These are phyloP conservation scores for Petasospora fabianii DNA, from an alignment of 1,139 yeast genomes.

Conservation along the genomic window DNA sequence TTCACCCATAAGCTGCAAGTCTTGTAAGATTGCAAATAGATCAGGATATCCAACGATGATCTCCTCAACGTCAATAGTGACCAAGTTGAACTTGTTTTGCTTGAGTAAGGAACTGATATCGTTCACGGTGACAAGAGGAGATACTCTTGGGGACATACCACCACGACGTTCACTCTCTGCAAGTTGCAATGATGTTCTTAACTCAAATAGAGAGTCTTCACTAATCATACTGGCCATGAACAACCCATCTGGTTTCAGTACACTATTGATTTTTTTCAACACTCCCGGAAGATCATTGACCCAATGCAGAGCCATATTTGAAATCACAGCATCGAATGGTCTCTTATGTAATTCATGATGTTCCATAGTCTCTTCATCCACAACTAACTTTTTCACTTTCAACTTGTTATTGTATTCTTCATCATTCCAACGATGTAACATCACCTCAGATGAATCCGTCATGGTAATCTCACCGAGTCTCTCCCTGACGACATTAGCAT, in stretches of 20 bases:
- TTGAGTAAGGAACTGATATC: slow-evolving; percentile 74
- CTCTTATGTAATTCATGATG: slow-evolving; percentile 36
- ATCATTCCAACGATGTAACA: slow-evolving; percentile 43
- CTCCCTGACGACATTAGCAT: slow-evolving; percentile 45
- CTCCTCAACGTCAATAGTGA: slow-evolving; percentile 84
- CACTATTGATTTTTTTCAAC: slow-evolving; percentile 52
- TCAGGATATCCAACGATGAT: slow-evolving; percentile 82
- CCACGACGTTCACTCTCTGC: slow-evolving; percentile 81
- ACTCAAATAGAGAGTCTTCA: slow-evolving; percentile 78
- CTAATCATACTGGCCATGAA: slow-evolving; percentile 83
- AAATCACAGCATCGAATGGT: slow-evolving; percentile 66
- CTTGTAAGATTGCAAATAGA: slow-evolving; percentile 61
- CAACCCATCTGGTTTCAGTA: slow-evolving; percentile 76
- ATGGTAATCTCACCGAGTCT: slow-evolving; percentile 57
- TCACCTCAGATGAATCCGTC: slow-evolving; percentile 59
- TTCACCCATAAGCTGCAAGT: slow-evolving; percentile 81
- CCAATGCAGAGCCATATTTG: slow-evolving; percentile 80
- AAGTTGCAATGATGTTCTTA: slow-evolving; percentile 73
- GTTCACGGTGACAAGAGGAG: slow-evolving; percentile 75
- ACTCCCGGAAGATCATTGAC: slow-evolving; percentile 74
- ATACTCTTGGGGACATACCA: slow-evolving; percentile 70
- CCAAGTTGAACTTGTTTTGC: slow-evolving; percentile 72
- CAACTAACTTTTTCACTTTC: slow-evolving; percentile 45
- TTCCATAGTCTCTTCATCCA: slow-evolving; percentile 64
- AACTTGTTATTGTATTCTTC: slow-evolving; percentile 40